A percentile compares a stretch with the other conserved stretches of the same genome.
Conservation (phyloP, 1,284 basidiomycete genomes). For the Cutaneotrichosporon mucoides region DNA sequence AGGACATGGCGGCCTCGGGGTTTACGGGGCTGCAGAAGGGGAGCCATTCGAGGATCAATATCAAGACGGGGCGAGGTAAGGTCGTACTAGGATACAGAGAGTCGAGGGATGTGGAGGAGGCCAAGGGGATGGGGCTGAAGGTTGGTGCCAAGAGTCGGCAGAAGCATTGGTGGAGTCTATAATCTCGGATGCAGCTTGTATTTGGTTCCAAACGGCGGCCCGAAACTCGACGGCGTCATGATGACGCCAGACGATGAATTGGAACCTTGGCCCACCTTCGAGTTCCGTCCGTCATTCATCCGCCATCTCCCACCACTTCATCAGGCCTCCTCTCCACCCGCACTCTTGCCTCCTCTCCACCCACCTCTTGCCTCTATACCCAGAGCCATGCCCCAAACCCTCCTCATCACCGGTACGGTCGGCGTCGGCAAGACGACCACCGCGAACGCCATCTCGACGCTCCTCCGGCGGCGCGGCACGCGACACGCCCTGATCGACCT, state of each 20-base stretch:
- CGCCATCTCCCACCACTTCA: too few relatives aligned
- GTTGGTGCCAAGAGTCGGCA: conserved; percentile 6
- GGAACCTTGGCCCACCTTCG: too few relatives aligned
- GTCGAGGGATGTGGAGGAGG: background rate
- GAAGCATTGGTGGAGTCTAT: conserved; percentile 17
- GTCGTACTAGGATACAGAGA: conserved; percentile 19
- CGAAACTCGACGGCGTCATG: too few relatives aligned
- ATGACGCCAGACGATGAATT: too few relatives aligned
- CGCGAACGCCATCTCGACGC: background rate
- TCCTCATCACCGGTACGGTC: conserved; percentile 6
- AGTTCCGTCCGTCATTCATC: too few relatives aligned
- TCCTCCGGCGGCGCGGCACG: background rate
- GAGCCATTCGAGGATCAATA: conserved; percentile 28
- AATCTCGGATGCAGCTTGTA: background rate
- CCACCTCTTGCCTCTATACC: too few relatives aligned
- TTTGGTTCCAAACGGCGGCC: too few relatives aligned
- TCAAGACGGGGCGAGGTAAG: conserved; percentile 26
- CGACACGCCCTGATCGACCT: conserved; percentile 7
- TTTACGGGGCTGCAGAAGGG: conserved; percentile 22
- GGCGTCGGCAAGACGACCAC: conserved; percentile 8
- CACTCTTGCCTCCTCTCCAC: too few relatives aligned
- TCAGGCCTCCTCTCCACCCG: too few relatives aligned
- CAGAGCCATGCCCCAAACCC: background rate
- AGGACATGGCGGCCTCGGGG: conserved; percentile 28
- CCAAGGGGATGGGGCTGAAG: background rate